Base-by-base conservation (phyloP, 1,139 yeast genomes). In the Blastobotrys niveus region DNA sequence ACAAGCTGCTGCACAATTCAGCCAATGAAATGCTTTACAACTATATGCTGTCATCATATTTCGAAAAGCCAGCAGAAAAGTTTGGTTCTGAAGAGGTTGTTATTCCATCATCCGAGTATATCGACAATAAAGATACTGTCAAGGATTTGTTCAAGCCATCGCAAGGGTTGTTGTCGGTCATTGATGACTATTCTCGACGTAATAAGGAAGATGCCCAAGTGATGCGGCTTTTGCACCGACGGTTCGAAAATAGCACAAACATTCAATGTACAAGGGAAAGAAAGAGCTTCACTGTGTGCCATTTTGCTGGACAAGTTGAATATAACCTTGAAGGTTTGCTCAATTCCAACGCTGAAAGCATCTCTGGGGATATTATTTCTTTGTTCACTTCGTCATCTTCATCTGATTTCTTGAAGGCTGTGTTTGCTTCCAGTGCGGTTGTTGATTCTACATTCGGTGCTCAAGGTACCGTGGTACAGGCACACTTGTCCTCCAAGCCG, bases 271-370 rank as follows among this genome's bases (percentile, higher is more conserved):
- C 59, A 12, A 47, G 60, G 8, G 54, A 60, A 14, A 51, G 59
- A 15, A 48, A 58, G 34, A 57, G 64, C 4, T 67, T 68, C 48
- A 47, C 63, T 1, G 63, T 68, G 17, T 56, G 64, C 15, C 72
- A 68, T 45, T 68, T 63, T 46, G 68, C 67, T 15, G 73, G 72
- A 18, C 71, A 68, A 44, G 70, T 67, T 8, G 67, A 61, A 42
- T 68, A 68, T 50, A 47, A 60, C 3, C 61, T 62, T 17, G 65
- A 64, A 36, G 52, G 53, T 18, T 48, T 68, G 20, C 50, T 68
- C 25, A 60, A 59, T 2, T 59, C 65, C 20, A 63, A 66, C 39
- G 55, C 58, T 5, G 72, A 68, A 43, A 56, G 61, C 24, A 63
- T 68, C 25, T 63, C 70, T 12, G 66, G 70, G 17, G 72, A 68